A percentile compares a stretch with the other conserved stretches of the same genome.
phyloP scores from a whole-genome alignment of 345 rosid genomes.

The Psidium friedrichsthalianum region DNA sequence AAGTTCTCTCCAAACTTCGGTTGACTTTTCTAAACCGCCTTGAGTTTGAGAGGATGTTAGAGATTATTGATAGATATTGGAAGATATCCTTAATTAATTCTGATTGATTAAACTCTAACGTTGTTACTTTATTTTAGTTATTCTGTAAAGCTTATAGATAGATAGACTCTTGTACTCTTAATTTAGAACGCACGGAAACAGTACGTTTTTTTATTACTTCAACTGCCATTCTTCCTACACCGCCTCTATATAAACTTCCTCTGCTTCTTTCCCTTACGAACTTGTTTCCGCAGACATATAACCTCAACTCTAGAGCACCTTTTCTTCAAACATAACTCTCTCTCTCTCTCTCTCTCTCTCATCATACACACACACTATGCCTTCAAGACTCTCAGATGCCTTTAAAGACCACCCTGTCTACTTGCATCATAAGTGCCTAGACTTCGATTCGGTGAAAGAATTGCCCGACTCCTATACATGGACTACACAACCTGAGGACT shows the following conservation, averaged over 20 bases:
- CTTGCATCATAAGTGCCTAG: slow-evolving; percentile 35
- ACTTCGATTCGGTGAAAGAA: slow-evolving; percentile 46
- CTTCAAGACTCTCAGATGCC: slow-evolving; percentile 50
- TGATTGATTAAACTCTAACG: too few relatives aligned
- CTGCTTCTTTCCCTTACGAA: neutral
- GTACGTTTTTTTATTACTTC: too few relatives aligned
- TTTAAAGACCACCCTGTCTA: slow-evolving; percentile 47
- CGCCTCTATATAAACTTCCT: slow-evolving; percentile 3
- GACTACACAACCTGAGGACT: slow-evolving; percentile 28
- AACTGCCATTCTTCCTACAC: neutral
- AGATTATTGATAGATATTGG: too few relatives aligned
- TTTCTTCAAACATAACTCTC: neutral
- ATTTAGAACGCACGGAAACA: too few relatives aligned
- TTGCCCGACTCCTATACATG: slow-evolving; percentile 77
- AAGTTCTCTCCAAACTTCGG: too few relatives aligned
- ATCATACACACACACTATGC: slow-evolving; percentile 27
- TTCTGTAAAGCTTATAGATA: too few relatives aligned
- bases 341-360: neutral
- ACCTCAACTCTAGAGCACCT: neutral
- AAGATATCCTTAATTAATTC: too few relatives aligned
- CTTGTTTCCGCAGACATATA: neutral
- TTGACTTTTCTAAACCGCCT: too few relatives aligned
- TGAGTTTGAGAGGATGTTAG: too few relatives aligned
- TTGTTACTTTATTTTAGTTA: too few relatives aligned
- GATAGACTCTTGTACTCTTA: too few relatives aligned